Base-by-base conservation (phyloP, 225 moss, liverwort and hornwort genomes). In the Lunularia cruciata region DNA sequence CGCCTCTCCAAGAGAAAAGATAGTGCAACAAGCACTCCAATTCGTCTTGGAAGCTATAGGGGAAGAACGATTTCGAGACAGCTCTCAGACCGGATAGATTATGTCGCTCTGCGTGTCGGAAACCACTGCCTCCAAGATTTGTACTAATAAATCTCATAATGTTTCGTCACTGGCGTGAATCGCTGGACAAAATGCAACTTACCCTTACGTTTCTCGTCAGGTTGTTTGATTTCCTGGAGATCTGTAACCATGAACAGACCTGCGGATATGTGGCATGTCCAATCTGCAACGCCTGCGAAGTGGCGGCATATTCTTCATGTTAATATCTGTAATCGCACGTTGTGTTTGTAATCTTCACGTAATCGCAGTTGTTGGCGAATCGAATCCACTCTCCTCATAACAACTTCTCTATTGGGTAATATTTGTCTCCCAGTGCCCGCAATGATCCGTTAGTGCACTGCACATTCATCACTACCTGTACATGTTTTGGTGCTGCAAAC, bases 181-280 rank as follows among this genome's bases (percentile, higher is more conserved):
- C 45, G 90, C 90, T 16, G 90, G 88, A 4, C 78, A 76, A 67
- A 90, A 90, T 30, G 74, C 76, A 23, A 19, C 68, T 30, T 63
- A 22, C 63, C 63, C 39, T 25, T 26, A 66, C 6, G 40, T 13
- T 54, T 15, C 7, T 48, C 16, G 63, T 69, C 34, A 72, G 67
- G n/a, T 46, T 43, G 42, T 46, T 63, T 63, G 14, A 88, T 82
- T 26, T 84, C 90, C 80, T 88, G 88, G 25, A 90, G 70, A 57
- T 86, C 90, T 5, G 79, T 90, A 13, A 90, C 87, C 90, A 87
- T 85, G 43, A 90, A 73, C 8, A 87, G 75, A 46, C 87, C 85
- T 3, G 76, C 73, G 3, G 90, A 90, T 18, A 79, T 77, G 75
- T 86, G 79, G 47, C 83, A 73, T 0, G 86, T 88, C 86, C 90